Percentiles rank a stretch among this genome's conserved stretches.
These are phyloP conservation scores for Fraxinus sp. DNA, from an alignment of 305 asterid species.

Conservation along the genomic window DNA sequence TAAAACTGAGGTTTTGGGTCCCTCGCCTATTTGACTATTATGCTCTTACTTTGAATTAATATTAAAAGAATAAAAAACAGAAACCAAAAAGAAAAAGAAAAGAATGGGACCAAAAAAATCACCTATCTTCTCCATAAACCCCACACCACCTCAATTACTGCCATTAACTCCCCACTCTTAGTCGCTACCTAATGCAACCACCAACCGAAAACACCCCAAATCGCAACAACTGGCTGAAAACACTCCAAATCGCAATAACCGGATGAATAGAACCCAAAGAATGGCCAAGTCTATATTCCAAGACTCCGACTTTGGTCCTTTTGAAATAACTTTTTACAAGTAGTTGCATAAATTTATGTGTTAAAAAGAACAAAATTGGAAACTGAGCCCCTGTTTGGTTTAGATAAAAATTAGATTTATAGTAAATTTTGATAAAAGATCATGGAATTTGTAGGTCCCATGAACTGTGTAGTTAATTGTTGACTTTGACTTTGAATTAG, in stretches of 20 bases:
- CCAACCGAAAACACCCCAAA: neutral
- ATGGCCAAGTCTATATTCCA: neutral
- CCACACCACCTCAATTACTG: neutral
- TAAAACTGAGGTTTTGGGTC: conserved; percentile 16
- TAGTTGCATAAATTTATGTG: neutral
- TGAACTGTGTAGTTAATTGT: no score
- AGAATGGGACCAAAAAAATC: neutral
- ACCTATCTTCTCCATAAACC: neutral
- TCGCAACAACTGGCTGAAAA: neutral
- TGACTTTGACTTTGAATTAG: no score
- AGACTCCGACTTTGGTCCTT: neutral
- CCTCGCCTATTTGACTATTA: no score
- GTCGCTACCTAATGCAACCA: neutral
- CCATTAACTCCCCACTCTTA: neutral
- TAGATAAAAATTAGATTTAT: no score
- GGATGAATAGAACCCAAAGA: neutral
- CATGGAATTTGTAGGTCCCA: no score
- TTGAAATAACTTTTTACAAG: neutral
- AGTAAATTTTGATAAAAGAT: no score
- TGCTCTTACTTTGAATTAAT: no score
- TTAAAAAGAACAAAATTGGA: neutral
- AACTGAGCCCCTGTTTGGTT: no score
- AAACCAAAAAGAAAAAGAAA: no score
- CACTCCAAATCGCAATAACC: neutral
- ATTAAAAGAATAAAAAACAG: no score